These are phyloP conservation scores for Rhodosorus marinus DNA, from an alignment of 23 red algal species.

Conservation along the genomic window DNA sequence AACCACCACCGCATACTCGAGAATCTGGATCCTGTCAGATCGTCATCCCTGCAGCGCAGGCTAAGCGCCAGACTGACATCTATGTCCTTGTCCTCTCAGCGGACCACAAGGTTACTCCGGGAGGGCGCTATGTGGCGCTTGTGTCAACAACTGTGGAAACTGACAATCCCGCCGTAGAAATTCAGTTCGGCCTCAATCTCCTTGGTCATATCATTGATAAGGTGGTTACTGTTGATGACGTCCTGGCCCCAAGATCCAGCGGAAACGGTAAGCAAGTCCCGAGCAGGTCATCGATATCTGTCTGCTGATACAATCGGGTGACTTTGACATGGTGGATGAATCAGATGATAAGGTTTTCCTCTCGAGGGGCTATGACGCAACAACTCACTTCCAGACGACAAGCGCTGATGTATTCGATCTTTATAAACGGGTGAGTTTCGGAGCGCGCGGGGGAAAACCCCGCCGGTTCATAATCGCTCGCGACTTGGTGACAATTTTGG, in stretches of 20 bases:
- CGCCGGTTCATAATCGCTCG: too few relatives aligned
- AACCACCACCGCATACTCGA: slow-evolving; percentile 53
- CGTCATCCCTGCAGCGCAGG: slow-evolving; percentile 57
- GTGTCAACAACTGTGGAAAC: slow-evolving; percentile 93
- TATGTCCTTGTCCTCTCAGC: slow-evolving; percentile 85
- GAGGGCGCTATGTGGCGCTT: slow-evolving; percentile 66
- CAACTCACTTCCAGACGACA: slow-evolving; percentile 92
- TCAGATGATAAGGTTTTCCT: slow-evolving; percentile 52
- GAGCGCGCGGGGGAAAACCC: too few relatives aligned
- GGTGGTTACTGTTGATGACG: slow-evolving; percentile 72
- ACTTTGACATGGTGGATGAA: too few relatives aligned
- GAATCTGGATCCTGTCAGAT: slow-evolving; percentile 76
- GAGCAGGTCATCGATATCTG: too few relatives aligned
- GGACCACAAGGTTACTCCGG: slow-evolving; percentile 58
- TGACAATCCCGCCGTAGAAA: slow-evolving; percentile 14
- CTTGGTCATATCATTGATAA: slow-evolving; percentile 59
- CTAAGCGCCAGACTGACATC: slow-evolving; percentile 58
- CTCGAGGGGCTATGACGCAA: slow-evolving; percentile 77
- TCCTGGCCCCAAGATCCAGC: slow-evolving; percentile 46
- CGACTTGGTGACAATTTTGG: too few relatives aligned
- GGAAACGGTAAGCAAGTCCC: too few relatives aligned
- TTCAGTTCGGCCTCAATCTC: slow-evolving; percentile 53
- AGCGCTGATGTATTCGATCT: slow-evolving; percentile 81
- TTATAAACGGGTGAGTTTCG: slow-evolving; percentile 77
- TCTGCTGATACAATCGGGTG: too few relatives aligned